Evolutionary conservation across 106 monocot genomes (phyloP).

Genomic region (Dendrobium nobile): DNA sequence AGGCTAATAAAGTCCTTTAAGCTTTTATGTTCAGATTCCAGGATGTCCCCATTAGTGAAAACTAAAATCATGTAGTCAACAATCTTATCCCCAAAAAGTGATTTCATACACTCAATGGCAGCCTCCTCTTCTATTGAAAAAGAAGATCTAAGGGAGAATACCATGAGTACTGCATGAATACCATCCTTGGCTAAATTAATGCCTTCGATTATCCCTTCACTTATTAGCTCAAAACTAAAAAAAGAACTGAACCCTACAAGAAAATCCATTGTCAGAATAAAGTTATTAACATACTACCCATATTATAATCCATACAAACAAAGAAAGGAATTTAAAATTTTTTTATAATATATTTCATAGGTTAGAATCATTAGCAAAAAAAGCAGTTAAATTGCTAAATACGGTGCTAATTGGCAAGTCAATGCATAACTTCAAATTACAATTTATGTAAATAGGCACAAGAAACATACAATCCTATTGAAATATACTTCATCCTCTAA

Average conservation of each 20-base stretch:
- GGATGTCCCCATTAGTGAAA: slow-evolving; percentile 71
- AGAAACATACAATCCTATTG: too few relatives aligned
- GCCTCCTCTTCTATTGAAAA: slow-evolving; percentile 72
- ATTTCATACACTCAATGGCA: slow-evolving; percentile 52
- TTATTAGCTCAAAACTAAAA: slow-evolving; percentile 30
- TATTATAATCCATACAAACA: too few relatives aligned
- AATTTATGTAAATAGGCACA: too few relatives aligned
- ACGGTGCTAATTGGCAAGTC: too few relatives aligned
- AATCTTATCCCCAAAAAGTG: slow-evolving; percentile 73
- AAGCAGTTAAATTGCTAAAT: too few relatives aligned
- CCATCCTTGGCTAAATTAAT: slow-evolving; percentile 87
- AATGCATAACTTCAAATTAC: too few relatives aligned
- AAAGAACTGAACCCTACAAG: slow-evolving; percentile 64
- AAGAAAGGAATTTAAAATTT: too few relatives aligned
- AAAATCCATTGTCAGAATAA: background rate
- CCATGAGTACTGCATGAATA: slow-evolving; percentile 83
- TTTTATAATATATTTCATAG: too few relatives aligned
- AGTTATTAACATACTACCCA: too few relatives aligned
- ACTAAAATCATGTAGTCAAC: slow-evolving; percentile 67
- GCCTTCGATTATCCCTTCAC: slow-evolving; percentile 73
- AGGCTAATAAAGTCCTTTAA: slow-evolving; percentile 36
- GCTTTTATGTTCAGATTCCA: slow-evolving; percentile 38
- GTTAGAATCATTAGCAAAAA: too few relatives aligned
- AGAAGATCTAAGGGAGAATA: slow-evolving; percentile 53
- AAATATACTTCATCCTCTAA: too few relatives aligned